Evolutionary conservation across 345 rosid genomes (phyloP).

Genomic region (Limnanthes douglasii): DNA sequence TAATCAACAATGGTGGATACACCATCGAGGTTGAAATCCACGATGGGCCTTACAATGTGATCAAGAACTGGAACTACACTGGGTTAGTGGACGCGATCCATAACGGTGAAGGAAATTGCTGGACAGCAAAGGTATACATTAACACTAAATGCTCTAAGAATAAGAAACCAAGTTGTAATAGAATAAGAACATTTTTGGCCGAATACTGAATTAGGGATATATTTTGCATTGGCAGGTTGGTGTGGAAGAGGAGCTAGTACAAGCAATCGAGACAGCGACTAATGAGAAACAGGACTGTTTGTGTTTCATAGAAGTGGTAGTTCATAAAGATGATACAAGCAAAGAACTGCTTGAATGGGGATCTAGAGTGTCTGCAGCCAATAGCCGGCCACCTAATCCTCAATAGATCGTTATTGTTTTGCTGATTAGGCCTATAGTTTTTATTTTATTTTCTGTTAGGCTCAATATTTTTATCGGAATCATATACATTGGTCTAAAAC

Average conservation of each 20-base stretch:
- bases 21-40: conserved; percentile 58
- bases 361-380: conserved; percentile 38
- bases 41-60: conserved; percentile 60
- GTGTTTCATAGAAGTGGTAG: conserved; percentile 53
- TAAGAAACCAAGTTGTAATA: background rate
- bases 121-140: conserved; percentile 38
- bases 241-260: conserved; percentile 27
- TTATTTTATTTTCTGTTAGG: no score
- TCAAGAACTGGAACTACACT: conserved; percentile 63
- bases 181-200: no score
- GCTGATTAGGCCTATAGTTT: no score
- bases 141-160: background rate
- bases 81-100: conserved; percentile 44
- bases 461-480: no score
- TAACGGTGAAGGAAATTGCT: conserved; percentile 48
- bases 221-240: conserved; percentile 17
- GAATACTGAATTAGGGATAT: background rate
- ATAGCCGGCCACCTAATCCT: conserved; percentile 46
- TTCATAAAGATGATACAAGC: conserved; percentile 52
- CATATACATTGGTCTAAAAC: no score
- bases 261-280: conserved; percentile 33
- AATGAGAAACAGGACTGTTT: conserved; percentile 26
- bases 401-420: conserved; percentile 6
- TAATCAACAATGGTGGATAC: conserved; percentile 61
- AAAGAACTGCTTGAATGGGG: conserved; percentile 52